These are phyloP conservation scores for Otatea glauca DNA, from an alignment of 176 grass and related monocot species.

Conservation along the genomic window DNA sequence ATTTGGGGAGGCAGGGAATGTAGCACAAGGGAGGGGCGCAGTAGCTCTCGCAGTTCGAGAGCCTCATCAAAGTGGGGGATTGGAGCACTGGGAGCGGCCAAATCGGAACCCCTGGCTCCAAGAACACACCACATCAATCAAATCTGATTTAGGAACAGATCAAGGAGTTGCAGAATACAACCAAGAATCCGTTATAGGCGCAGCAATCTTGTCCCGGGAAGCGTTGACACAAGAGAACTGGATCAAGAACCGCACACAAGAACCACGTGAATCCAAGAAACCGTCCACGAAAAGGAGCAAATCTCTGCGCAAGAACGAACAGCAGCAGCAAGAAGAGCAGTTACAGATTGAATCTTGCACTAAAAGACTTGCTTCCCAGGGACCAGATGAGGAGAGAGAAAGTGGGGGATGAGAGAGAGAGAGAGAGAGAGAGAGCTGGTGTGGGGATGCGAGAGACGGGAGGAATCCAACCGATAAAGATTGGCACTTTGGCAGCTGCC, in stretches of 20 bases:
- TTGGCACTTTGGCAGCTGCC: slow-evolving; percentile 24
- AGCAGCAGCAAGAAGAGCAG: slow-evolving; percentile 20
- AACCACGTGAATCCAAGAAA: neutral
- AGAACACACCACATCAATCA: slow-evolving; percentile 58
- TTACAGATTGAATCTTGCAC: slow-evolving; percentile 46
- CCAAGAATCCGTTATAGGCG: neutral
- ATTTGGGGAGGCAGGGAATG: slow-evolving; percentile 53
- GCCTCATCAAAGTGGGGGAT: slow-evolving; percentile 73
- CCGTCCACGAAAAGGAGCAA: neutral
- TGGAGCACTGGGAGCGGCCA: slow-evolving; percentile 41
- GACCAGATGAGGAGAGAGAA: neutral
- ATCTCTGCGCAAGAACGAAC: slow-evolving; percentile 19
- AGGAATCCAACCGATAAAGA: slow-evolving; percentile 57
- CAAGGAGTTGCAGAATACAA: slow-evolving; percentile 28
- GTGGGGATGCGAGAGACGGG: neutral
- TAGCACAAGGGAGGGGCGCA: slow-evolving; percentile 54
- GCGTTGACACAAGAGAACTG: neutral
- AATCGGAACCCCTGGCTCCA: slow-evolving; percentile 40
- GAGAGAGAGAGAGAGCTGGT: neutral
- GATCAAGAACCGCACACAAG: slow-evolving; percentile 18
- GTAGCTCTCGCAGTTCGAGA: slow-evolving; percentile 72
- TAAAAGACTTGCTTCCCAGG: slow-evolving; percentile 10
- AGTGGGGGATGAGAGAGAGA: neutral
- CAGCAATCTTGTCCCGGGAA: slow-evolving; percentile 5
- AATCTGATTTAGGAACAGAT: slow-evolving; percentile 37